These are phyloP conservation scores for Citrullus colocynthis DNA, from an alignment of 306 rosid species.

Conservation along the genomic window DNA sequence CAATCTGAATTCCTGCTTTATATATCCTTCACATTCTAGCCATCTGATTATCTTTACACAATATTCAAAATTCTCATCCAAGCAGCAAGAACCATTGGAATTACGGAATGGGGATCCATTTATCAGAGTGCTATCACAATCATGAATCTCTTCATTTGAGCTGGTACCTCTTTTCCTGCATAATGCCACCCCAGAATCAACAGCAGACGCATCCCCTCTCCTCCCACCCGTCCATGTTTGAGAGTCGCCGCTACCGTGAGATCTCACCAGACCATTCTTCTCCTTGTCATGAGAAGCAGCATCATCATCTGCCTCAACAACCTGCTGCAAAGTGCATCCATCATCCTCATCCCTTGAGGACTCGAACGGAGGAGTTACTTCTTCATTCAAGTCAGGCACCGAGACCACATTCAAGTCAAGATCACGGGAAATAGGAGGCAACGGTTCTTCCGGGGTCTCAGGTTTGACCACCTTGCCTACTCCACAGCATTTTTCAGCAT, in stretches of 20 bases:
- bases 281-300: slow-evolving; percentile 76
- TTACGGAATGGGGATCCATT: slow-evolving; percentile 58
- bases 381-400: slow-evolving; percentile 93
- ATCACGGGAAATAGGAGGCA: slow-evolving; percentile 50
- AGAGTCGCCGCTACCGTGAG: slow-evolving; percentile 90
- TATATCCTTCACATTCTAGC: slow-evolving; percentile 96
- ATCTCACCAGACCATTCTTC: slow-evolving; percentile 59
- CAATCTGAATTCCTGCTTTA: slow-evolving; percentile 81
- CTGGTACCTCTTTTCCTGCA: slow-evolving; percentile 59
- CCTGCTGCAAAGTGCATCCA: slow-evolving; percentile 83
- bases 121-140: slow-evolving; percentile 94
- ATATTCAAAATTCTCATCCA: slow-evolving; percentile 92
- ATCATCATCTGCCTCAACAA: slow-evolving; percentile 82
- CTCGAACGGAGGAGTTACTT: slow-evolving; percentile 89
- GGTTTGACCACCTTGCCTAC: slow-evolving; percentile 40
- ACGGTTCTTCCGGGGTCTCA: slow-evolving; percentile 38
- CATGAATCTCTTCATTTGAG: slow-evolving; percentile 64
- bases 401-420: slow-evolving; percentile 88
- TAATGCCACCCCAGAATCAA: slow-evolving; percentile 57
- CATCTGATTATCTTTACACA: slow-evolving; percentile 93
- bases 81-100: slow-evolving; percentile 51
- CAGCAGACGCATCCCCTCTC: slow-evolving; percentile 66
- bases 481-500: slow-evolving; percentile 57
- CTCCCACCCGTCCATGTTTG: slow-evolving; percentile 71
- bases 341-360: slow-evolving; percentile 85